Base-by-base conservation (phyloP, 257 asterid species). In the Coffea eugenioides region DNA sequence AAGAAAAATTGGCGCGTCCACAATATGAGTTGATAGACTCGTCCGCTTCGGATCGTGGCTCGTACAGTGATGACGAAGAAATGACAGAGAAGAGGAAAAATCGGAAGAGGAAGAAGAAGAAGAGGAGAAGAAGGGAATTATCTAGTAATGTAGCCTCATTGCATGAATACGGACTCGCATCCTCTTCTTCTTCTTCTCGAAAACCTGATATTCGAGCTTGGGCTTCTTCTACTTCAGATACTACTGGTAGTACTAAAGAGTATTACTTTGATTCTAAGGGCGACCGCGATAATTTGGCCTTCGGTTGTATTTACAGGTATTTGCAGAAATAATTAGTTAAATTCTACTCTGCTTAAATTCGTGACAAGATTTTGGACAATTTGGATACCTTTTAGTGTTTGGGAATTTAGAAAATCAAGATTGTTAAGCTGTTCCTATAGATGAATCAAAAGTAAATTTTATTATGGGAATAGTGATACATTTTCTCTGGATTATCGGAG, bases 241-340 rank as follows among this genome's bases (percentile, higher is more conserved):
- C 86, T 11, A 6, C 52, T 52, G 23, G 67, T 15, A 86, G 71
- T 81, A 90, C 72, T 57, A 92, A 90, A 54, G 97, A 88, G 21
- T 96, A 94, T 81, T 96, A 89, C 92, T 91, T 96, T n/a, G 99
- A 96, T 85, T 89, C 98, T 68, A 89, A 88, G 23, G 98, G 97
- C n/a, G 97, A 96, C 83, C 92, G 87, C 0, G 98, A 94, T 76
- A 96, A 94, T 86, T 85, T 94, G 81, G 98, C 96, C 25, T 92
- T 94, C 43, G 99, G 98, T 65, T 85, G 80, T 79, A 88, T 92
- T 52, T 96, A 96, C 92, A 96, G 96, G 84, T 81, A 16, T 43
- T 71, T 71, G n/a, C 6, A 39, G 27, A 45, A 45, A 1, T 77
- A 15, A 62, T 77, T 65, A 15, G 59, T 48, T 9, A 64, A 6